Evolutionary conservation across 225 moss, liverwort and hornwort genomes (phyloP).

Genomic region (Climacium dendroides): DNA sequence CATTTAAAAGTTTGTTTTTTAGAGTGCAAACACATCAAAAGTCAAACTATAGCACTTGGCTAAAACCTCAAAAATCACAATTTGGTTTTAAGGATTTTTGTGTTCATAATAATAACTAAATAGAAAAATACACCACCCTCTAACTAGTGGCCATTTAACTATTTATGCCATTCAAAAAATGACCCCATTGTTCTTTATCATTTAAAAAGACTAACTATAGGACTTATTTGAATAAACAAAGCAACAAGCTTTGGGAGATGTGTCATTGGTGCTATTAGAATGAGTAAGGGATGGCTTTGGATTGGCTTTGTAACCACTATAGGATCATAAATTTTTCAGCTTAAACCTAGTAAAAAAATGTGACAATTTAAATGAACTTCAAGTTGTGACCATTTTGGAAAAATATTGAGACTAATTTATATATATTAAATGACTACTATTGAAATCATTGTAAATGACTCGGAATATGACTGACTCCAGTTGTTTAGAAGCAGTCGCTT

Average conservation of each 20-base stretch:
- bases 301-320: too few species aligned
- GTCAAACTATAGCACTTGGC: accelerated
- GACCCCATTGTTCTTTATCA: neutral
- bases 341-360: neutral
- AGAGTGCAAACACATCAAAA: neutral
- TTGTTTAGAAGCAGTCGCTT: too few species aligned
- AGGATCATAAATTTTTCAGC: neutral
- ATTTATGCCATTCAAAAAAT: neutral
- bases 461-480: too few species aligned
- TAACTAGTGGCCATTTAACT: neutral
- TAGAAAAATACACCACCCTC: neutral
- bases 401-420: neutral
- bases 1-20: neutral
- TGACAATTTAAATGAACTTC: neutral
- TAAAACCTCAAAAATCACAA: neutral
- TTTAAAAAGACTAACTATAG: neutral
- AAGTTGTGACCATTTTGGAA: neutral
- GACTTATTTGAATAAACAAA: neutral
- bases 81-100: neutral
- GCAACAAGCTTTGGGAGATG: neutral
- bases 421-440: neutral
- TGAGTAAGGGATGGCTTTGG: neutral
- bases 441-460: too few species aligned
- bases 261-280: accelerated
- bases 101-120: neutral